Base-by-base conservation (phyloP, 805 yeast species). In the Barnettozyma siamensis region DNA sequence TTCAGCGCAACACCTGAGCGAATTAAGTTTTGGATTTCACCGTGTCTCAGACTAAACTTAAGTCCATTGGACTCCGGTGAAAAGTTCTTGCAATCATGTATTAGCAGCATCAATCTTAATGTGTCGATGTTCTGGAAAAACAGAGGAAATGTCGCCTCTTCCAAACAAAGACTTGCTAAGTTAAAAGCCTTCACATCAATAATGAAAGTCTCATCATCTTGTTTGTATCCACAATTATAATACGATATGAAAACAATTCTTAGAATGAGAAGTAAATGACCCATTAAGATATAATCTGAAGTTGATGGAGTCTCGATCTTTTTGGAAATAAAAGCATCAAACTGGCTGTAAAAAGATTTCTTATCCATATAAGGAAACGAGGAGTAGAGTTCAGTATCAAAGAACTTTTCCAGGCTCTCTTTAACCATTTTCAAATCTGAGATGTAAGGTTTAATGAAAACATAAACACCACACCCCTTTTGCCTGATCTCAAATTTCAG, bases 151-250 rank as follows among this genome's bases (percentile, higher is more conserved):
- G 33, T 41, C 5, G 36, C 44, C 17, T 41, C 44, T 18, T 41
- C 44, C 8, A 41, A 24, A 19, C 44, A 41, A 12, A 41, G 32
- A 16, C 16, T 37, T 11, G 41, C 44, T 6, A 41, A 24, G n/a
- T 41, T 41, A 18, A 33, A 37, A 2, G 41, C 44, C 21, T 41
- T 40, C n/a, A 41, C 37, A 5, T 40, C 44, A 18, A 41, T 32
- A 12, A 29, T 24, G 7, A 33, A 16, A 4, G 19, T 13, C 5
- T 13, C 30, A 15, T 31, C 35, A 7, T 29, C 27, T 20, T 41
- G 35, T 9, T 37, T 35, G 23, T 48, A 48, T 0, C 54, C 52
- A 38, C 54, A 50, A 40, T 46, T 46, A 35, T 44, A 50, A 17
- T 35, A 36, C 10, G 54, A 50, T 12, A 50, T 16, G 28, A 38